Conservation (phyloP, 805 yeast genomes). For the Lipomyces japonicus region DNA sequence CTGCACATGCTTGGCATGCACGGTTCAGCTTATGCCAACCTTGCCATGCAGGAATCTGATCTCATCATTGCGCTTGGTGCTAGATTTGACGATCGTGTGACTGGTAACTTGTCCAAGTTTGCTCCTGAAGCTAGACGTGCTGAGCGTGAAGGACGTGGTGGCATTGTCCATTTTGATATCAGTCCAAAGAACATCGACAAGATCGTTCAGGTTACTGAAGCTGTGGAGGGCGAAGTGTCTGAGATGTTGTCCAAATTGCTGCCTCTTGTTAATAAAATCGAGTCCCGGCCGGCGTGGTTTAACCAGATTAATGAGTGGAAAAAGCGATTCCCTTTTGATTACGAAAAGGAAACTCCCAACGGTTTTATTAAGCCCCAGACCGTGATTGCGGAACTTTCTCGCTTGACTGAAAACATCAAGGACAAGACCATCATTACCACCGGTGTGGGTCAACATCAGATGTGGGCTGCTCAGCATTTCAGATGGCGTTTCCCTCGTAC, state of each 20-base stretch:
- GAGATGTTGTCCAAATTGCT: constrained; percentile 67
- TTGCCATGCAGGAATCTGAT: constrained; percentile 92
- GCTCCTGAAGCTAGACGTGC: constrained; percentile 94
- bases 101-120: constrained; percentile 76
- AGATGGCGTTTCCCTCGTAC: constrained; percentile 90
- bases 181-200: constrained; percentile 96
- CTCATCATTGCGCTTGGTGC: constrained; percentile 93
- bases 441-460: constrained; percentile 99
- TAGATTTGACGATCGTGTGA: constrained; percentile 97
- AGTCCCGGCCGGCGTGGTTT: constrained; percentile 76
- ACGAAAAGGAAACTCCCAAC: constrained; percentile 61
- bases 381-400: constrained; percentile 70
- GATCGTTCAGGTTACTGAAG: constrained; percentile 89
- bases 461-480: constrained; percentile 99
- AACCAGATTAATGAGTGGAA: constrained; percentile 74
- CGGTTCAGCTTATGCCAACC: constrained; percentile 91
- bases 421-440: constrained; percentile 87
- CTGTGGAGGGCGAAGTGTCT: constrained; percentile 94
- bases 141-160: constrained; percentile 84
- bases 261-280: constrained; percentile 63
- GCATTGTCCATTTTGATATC: constrained; percentile 94
- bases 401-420: constrained; percentile 57
- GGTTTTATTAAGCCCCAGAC: constrained; percentile 84
- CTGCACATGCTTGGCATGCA: constrained; percentile 98
- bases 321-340: constrained; percentile 76